These are phyloP conservation scores for Wickerhamomyces queroliae DNA, from an alignment of 805 yeast genomes.

Conservation along the genomic window DNA sequence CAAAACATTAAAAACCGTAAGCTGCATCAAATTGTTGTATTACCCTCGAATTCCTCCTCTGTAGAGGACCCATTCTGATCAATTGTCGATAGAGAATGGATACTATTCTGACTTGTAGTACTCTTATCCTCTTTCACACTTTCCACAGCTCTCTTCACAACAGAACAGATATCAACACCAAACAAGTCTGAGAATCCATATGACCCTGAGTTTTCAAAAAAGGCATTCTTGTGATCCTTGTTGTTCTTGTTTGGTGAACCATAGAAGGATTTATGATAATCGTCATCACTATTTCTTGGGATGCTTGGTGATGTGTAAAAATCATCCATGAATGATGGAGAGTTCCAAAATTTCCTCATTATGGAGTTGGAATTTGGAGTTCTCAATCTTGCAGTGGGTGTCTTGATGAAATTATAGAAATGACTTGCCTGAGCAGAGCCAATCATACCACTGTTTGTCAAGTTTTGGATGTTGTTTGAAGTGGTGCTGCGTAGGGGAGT, in stretches of 20 bases:
- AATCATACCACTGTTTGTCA: slow-evolving; percentile 4
- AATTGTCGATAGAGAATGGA: neutral
- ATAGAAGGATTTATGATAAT: slow-evolving; percentile 21
- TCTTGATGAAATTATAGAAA: slow-evolving; percentile 17
- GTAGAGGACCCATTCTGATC: slow-evolving; percentile 1
- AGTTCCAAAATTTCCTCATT: slow-evolving; percentile 52
- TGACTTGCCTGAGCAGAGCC: slow-evolving; percentile 10
- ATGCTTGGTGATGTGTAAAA: slow-evolving; percentile 50
- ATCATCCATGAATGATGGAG: slow-evolving; percentile 63
- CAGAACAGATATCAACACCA: slow-evolving; percentile 52
- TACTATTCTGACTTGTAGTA: neutral
- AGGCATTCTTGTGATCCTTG: slow-evolving; percentile 4
- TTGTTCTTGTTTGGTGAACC: slow-evolving; percentile 30
- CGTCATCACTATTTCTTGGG: slow-evolving; percentile 24
- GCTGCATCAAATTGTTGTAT: slow-evolving; percentile 1
- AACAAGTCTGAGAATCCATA: slow-evolving; percentile 35
- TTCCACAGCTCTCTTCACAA: slow-evolving; percentile 39
- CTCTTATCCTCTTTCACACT: slow-evolving; percentile 11
- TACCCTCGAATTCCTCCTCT: slow-evolving; percentile 5
- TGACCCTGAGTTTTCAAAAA: slow-evolving; percentile 11
- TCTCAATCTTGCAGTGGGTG: slow-evolving; percentile 24
- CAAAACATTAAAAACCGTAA: neutral
- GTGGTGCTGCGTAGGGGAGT: slow-evolving; percentile 26
- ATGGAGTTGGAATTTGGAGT: slow-evolving; percentile 31
- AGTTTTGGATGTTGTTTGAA: slow-evolving; percentile 11